Conservation (phyloP, 176 grass and related monocot genomes). For the Paspalum vaginatum region DNA sequence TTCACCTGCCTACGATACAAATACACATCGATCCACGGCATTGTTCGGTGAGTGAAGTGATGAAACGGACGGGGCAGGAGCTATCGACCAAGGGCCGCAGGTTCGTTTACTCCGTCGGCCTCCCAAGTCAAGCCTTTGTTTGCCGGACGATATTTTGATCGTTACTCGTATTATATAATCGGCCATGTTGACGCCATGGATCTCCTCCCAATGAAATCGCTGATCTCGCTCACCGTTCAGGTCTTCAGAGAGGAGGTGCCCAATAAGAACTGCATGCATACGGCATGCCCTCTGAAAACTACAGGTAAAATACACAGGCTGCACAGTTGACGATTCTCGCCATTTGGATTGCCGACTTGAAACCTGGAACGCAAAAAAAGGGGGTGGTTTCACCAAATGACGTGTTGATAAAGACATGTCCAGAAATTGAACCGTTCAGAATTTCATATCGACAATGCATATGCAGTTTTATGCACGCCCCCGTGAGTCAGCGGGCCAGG, state of each 20-base stretch:
- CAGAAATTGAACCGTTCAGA: conserved; percentile 38
- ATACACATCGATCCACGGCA: not conserved
- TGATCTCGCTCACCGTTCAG: not conserved
- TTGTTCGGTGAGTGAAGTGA: not conserved
- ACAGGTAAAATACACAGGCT: not conserved
- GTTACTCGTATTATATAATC: not conserved
- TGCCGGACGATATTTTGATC: not conserved
- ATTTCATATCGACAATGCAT: not conserved
- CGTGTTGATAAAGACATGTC: conserved; percentile 27
- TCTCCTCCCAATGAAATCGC: not conserved
- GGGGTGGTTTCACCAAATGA: conserved; percentile 8
- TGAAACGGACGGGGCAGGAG: not conserved
- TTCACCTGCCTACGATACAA: no score
- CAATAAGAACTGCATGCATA: not conserved
- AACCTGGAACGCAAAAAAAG: not conserved
- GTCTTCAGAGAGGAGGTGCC: not conserved
- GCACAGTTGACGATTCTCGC: conserved; percentile 5
- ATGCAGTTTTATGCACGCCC: not conserved
- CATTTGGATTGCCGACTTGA: not conserved
- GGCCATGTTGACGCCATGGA: not conserved
- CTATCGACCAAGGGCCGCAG: not conserved
- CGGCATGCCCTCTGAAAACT: not conserved
- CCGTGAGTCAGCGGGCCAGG: conserved; percentile 15
- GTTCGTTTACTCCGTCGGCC: not conserved
- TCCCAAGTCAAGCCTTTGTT: not conserved